Base-by-base conservation (phyloP, 2,329 filamentous ascomycete species). In the Xylariaceae sp. region DNA sequence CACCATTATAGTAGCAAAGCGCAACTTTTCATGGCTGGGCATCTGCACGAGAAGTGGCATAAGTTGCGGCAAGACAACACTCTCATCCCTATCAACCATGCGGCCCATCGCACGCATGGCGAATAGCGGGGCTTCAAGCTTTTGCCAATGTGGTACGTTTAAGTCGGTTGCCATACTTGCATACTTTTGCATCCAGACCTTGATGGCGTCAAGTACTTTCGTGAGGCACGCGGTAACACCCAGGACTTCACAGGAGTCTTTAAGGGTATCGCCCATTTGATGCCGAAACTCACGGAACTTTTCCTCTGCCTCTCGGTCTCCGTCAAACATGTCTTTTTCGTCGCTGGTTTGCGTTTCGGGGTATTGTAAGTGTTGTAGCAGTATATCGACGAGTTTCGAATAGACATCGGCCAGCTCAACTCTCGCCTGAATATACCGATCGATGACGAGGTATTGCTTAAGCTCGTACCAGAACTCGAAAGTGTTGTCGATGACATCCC, bases 391-490 rank as follows among this genome's bases (percentile, higher is more conserved):
- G 37, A 99, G 78, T 67, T 88, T 87, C 1, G 90, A 88, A 71
- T 90, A 99, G 44, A 96, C 76, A 61, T 95, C 89, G 34, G 89
- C 78, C 51, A 90, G 82, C 63, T 88, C 80, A 59, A 90, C 71
- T 48, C 92, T 84, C 39, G 92, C 88, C 64, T 91, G 81, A 48
- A 89, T 88, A 68, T 96, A 99, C 61, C 87, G 87, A 34, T 97
- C 92, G 49, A 99, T 73, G 1, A 92, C 91, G 45, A 99, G 79
- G 69, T 95, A 96, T 70, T 96, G 91, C 76, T 99, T 99, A 44
- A 99, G 80, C 68, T 99, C 94, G 69, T 95, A 97, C 94, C 94
- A 99, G 74, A 99, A 97, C 62, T 84, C 85, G 72, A 99, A 99
- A 0, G 95, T 99, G 65, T 94, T 85, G 50, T 90, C 89, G 59